Evolutionary conservation across 768 basidiomycete genomes (phyloP), one percentile per base, ranked within the genome.

Genomic region (Tulasnella sp.): DNA sequence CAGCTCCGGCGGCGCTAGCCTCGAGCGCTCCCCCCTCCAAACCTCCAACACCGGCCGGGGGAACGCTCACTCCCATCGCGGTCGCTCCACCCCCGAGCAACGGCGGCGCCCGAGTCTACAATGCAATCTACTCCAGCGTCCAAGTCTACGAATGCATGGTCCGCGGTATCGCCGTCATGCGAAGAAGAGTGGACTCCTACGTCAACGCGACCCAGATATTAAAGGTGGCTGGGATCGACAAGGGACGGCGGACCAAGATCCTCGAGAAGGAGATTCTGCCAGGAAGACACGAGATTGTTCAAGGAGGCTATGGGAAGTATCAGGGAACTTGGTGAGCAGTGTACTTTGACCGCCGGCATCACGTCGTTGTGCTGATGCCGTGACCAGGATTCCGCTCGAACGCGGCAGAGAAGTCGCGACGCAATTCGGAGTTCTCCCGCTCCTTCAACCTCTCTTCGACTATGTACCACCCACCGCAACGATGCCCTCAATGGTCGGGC

Each of bases 201-300:
- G 93, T 99, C 79, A 99, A 99, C 86, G 97, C 97, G 80, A 99
- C 97, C 2, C 97, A 99, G 83, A 98, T 99, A 78, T 89, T 99
- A 80, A 99, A 99, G 84, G 97, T 99, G 49, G 96, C 97, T 7
- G 97, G 97, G 54, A 93, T 99, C 78, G 95, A 97, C 85, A 99
- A 99, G 84, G 96, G 96, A 0, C 89, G 92, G 64, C 88, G 97
- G 52, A 98, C 97, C 19, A 98, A 98, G 88, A 97, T 99, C 74
- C 86, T 94, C 17, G 93, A 99, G 87, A 97, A 96, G 83, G 97
- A 99, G 85, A 94, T 99, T 78, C 88, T 96, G 58, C 92, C 93
- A 76, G 96, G 95, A 68, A 91, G 92, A 83, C 94, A 97, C 83
- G 97, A 99, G 83, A 99, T 99, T 82, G 94, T 99, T 6, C 97